These are phyloP conservation scores for Mycena floridula DNA, from an alignment of 768 basidiomycete species.

Conservation along the genomic window DNA sequence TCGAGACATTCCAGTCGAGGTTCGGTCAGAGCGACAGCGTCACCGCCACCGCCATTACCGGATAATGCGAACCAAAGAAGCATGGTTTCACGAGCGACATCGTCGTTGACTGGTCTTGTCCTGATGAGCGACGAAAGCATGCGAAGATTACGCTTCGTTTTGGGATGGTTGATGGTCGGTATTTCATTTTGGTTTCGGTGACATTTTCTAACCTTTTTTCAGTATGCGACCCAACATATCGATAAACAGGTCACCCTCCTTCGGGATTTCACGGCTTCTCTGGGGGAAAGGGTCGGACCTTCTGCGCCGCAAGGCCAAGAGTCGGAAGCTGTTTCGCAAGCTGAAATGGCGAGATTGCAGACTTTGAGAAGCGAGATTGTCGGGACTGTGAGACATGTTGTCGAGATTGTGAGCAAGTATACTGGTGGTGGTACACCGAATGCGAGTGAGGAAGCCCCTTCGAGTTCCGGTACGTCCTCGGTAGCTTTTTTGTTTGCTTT, in stretches of 20 bases:
- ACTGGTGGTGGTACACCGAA: conserved; percentile 70
- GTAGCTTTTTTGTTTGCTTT: too few relatives aligned
- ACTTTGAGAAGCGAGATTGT: conserved; percentile 78
- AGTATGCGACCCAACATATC: conserved; percentile 87
- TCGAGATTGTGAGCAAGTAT: conserved; percentile 80
- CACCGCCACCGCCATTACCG: conserved; percentile 72
- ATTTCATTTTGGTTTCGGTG: background rate
- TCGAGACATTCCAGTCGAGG: background rate
- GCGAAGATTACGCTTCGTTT: conserved; percentile 76
- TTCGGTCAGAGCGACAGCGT: background rate
- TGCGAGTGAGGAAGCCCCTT: too few relatives aligned
- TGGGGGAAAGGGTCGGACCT: conserved; percentile 30
- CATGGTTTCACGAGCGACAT: conserved; percentile 17
- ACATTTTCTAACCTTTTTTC: background rate
- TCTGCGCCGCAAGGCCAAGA: background rate
- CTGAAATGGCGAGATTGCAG: conserved; percentile 30
- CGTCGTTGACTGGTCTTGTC: conserved; percentile 46
- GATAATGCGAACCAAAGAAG: conserved; percentile 77
- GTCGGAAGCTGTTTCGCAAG: background rate
- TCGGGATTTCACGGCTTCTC: conserved; percentile 73
- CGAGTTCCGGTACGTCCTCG: background rate
- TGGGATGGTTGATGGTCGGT: conserved; percentile 82
- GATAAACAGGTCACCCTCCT: conserved; percentile 82
- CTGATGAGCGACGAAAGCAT: conserved; percentile 90
- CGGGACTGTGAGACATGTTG: conserved; percentile 84